Conservation (phyloP, 768 basidiomycete genomes). For the Pisolithus microcarpus region DNA sequence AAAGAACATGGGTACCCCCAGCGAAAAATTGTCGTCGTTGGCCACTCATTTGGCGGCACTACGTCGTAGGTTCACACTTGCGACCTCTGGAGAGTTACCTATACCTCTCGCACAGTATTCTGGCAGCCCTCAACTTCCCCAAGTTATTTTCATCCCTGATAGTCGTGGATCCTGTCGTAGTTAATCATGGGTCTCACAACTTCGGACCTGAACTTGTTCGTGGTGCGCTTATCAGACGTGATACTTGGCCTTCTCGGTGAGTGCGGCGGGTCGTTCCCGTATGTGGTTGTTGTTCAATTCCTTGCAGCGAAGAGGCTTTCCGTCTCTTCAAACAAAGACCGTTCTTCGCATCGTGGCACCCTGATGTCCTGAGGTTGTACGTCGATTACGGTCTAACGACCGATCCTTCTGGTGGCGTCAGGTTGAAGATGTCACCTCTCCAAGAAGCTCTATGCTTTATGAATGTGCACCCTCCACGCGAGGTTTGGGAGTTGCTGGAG, state of each 20-base stretch:
- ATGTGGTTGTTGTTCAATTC: background rate
- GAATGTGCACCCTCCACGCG: constrained; percentile 27
- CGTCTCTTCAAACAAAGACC: constrained; percentile 40
- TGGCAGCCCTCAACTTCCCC: constrained; percentile 58
- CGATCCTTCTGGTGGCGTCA: constrained; percentile 32
- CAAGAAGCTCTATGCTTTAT: constrained; percentile 61
- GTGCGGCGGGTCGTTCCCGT: constrained; percentile 5
- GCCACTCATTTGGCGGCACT: constrained; percentile 83
- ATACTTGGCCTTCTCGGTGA: constrained; percentile 57
- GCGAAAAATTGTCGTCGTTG: constrained; percentile 60
- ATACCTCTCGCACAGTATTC: constrained; percentile 34
- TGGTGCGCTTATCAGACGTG: constrained; percentile 52
- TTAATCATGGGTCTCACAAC: constrained; percentile 9
- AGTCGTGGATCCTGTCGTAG: constrained; percentile 74
- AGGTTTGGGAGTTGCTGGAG: constrained; percentile 24
- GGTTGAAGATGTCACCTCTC: constrained; percentile 58
- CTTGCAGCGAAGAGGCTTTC: constrained; percentile 52
- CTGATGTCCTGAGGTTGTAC: constrained; percentile 51
- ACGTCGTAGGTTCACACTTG: constrained; percentile 46
- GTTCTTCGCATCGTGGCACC: constrained; percentile 72
- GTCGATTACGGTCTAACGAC: constrained; percentile 47
- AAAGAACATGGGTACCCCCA: constrained; percentile 39
- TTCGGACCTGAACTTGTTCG: constrained; percentile 11
- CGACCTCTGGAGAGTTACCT: background rate
- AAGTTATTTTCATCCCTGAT: constrained; percentile 63